These are phyloP conservation scores for Sclerospora graminicola DNA, from an alignment of 352 stramenopile genomes.

Conservation along the genomic window DNA sequence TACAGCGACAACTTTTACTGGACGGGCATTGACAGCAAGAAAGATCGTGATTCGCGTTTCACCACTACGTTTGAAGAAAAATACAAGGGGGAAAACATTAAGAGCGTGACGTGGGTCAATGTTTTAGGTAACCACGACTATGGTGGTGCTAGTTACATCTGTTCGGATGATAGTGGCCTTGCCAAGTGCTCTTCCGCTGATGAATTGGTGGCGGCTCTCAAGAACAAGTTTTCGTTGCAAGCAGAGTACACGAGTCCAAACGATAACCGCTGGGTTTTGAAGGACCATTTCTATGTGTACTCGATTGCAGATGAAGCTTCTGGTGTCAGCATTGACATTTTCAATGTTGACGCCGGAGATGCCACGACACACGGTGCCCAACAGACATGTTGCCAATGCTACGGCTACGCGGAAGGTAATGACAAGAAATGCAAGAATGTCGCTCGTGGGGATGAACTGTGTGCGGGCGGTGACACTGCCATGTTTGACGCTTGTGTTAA, in stretches of 20 bases:
- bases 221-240: slow-evolving; percentile 52
- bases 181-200: slow-evolving; percentile 32
- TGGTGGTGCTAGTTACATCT: slow-evolving; percentile 61
- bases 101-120: slow-evolving; percentile 57
- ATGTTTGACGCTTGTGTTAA: slow-evolving; percentile 53
- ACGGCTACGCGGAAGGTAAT: slow-evolving; percentile 46
- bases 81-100: slow-evolving; percentile 42
- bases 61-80: slow-evolving; percentile 57
- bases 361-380: slow-evolving; percentile 50
- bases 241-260: slow-evolving; percentile 59
- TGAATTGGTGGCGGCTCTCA: slow-evolving; percentile 37
- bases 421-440: slow-evolving; percentile 45
- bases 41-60: slow-evolving; percentile 45
- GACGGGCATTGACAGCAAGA: slow-evolving; percentile 46
- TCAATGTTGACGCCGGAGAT: slow-evolving; percentile 62
- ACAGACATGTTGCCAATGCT: slow-evolving; percentile 80
- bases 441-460: slow-evolving; percentile 35
- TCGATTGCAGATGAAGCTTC: slow-evolving; percentile 30
- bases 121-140: slow-evolving; percentile 79
- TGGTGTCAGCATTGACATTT: slow-evolving; percentile 56
- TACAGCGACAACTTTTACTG: slow-evolving; percentile 77
- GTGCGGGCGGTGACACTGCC: slow-evolving; percentile 38
- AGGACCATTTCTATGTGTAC: slow-evolving; percentile 65
- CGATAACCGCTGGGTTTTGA: slow-evolving; percentile 56
- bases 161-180: slow-evolving; percentile 28